Evolutionary conservation across 2,329 filamentous ascomycete species (phyloP).

Genomic region (Ophiostoma montium): DNA sequence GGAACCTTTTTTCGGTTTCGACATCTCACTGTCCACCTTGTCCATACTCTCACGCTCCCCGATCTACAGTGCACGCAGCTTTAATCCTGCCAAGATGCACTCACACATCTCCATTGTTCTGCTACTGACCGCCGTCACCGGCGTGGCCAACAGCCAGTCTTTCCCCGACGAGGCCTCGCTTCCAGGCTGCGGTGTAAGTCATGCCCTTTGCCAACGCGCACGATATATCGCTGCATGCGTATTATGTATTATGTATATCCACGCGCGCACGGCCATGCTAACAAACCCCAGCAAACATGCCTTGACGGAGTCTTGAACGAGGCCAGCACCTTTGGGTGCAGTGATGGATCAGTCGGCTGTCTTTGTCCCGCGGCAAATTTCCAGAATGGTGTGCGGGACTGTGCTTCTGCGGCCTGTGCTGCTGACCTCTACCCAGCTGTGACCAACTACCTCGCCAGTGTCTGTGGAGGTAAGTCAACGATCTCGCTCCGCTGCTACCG

Average conservation of each 20-base stretch:
- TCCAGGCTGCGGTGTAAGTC: constrained; percentile 13
- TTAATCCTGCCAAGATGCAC: constrained; percentile 7
- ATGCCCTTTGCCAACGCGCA: no score
- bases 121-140: constrained; percentile 1
- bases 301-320: constrained; percentile 9
- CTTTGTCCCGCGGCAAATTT: constrained; percentile 13
- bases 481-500: no score
- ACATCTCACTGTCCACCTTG: no score
- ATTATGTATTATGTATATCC: no score
- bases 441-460: constrained; percentile 10
- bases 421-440: constrained; percentile 10
- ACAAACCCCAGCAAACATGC: constrained; percentile 13
- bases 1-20: no score
- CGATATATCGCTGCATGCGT: no score
- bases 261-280: not conserved
- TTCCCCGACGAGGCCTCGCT: constrained; percentile 9
- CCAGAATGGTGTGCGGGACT: constrained; percentile 13
- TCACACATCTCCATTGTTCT: constrained; percentile 1
- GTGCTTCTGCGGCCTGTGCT: constrained; percentile 10
- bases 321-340: constrained; percentile 9
- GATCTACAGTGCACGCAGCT: not conserved
- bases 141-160: constrained; percentile 4
- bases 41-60: no score
- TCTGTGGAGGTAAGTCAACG: constrained; percentile 14
- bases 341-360: constrained; percentile 7